Evolutionary conservation across 1,284 basidiomycete species (phyloP), one percentile per base, ranked within the genome.

Genomic region (Pterulicium gracile): DNA sequence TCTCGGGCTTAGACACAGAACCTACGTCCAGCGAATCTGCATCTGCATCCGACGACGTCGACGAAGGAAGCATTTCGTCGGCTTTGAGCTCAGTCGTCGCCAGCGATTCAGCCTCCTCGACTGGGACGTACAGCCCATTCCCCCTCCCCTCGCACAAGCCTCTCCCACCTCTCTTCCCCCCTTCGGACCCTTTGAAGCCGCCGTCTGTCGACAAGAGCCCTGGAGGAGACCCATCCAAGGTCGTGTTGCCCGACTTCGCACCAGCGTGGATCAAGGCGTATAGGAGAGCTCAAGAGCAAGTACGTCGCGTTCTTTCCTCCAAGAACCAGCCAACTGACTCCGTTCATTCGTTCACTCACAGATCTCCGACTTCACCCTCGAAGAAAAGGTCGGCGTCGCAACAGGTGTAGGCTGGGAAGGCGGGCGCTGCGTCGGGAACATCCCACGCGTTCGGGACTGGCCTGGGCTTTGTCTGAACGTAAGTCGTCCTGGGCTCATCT

Each of bases 381-480:
- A 60, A 17, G 54, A 62, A 32, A 57, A 63, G 50, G 59, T 62
- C 44, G 63, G 59, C 40, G 42, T 63, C 32, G 57, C 58, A 3
- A 63, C 63, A 3, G 62, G 62, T 23, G 54, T 58, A 5, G 62
- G 57, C 22, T 68, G 66, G 42, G 47, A 47, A 10, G 48, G 47
- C 21, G 58, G 67, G 0, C 65, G 66, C 14, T 75, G 73, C 52
- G 69, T 70, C 42, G 52, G 50, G n/a, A 51, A 48, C 15, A 53
- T 47, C 34, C 27, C 45, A 3, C 13, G 24, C 14, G 20, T 50
- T 34, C 12, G 39, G 32, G 49, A 42, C 15, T 54, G 50, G 48
- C 68, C 70, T 3, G 72, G 73, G 4, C 55, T 79, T 18, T 81
- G 78, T 54, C 56, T 70, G 3, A 59, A 68, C 50, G 61, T 61